Evolutionary conservation across 805 yeast species (phyloP).

Genomic region (Cyberlindnera maclurae): DNA sequence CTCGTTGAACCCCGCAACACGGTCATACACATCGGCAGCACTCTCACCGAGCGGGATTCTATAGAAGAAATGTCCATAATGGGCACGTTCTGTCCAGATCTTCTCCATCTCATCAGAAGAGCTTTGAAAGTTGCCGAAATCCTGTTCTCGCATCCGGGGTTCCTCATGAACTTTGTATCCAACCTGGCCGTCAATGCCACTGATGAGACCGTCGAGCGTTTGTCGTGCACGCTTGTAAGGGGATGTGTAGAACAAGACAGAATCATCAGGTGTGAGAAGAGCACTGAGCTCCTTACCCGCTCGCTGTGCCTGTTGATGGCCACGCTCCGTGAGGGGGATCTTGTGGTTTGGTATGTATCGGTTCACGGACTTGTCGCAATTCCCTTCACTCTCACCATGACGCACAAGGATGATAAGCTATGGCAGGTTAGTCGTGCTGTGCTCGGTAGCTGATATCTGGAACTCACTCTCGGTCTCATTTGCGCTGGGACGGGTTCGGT

Average conservation of each 20-base stretch:
- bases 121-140: conserved; percentile 88
- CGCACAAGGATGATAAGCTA: conserved; percentile 67
- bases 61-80: conserved; percentile 84
- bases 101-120: conserved; percentile 68
- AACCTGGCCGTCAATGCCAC: conserved; percentile 40
- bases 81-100: conserved; percentile 79
- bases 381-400: conserved; percentile 92
- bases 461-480: conserved; percentile 24
- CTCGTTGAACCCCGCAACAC: conserved; percentile 87
- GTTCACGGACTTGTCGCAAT: conserved; percentile 77
- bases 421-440: background rate
- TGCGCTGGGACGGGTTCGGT: background rate
- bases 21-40: conserved; percentile 92
- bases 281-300: conserved; percentile 51
- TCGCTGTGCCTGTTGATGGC: conserved; percentile 53
- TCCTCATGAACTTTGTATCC: conserved; percentile 67
- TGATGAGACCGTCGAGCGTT: conserved; percentile 65
- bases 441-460: background rate
- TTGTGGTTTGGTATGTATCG: conserved; percentile 72
- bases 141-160: conserved; percentile 90
- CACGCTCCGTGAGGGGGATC: conserved; percentile 64
- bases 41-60: conserved; percentile 91
- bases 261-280: conserved; percentile 40
- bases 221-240: conserved; percentile 83
- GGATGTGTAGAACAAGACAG: conserved; percentile 74